Evolutionary conservation across 2,329 filamentous ascomycete genomes (phyloP), one percentile per base, ranked within the genome.

Genomic region (Phialemonium atrogriseum): DNA sequence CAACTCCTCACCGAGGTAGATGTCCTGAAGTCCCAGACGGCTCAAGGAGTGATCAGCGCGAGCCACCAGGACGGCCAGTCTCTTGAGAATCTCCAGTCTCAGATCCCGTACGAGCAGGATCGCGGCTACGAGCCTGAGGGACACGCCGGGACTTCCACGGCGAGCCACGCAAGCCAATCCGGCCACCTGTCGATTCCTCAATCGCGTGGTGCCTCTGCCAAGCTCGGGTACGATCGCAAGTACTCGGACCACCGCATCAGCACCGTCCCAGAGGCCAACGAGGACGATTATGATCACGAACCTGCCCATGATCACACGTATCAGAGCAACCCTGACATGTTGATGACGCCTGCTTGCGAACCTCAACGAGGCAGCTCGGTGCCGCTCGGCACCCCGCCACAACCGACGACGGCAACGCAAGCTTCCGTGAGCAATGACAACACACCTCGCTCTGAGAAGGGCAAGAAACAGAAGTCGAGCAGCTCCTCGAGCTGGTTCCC

Each of bases 1-100:
- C 87, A 94, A 51, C 72, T 98, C 14, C 74, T 98, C 13, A 83
- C 79, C 30, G 91, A 98, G 52, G 88, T 98, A 6, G 89, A 96
- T 52, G 83, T 76, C 27, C 66, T 91, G 36, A 85, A 87, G 50
- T 71, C 65, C 7, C 71, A 76, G 45, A 70, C 67, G 4, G 66
- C 62, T 2, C 54, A 56, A 10, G 44, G 51, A 9, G 45, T 39
- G n/a, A 39, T 38, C 10, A 56, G 51, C 11, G 54, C 52, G 27
- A 63, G 59, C 37, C 81, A 74, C 42, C 63, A 77, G 8, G 64
- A 59, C 23, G 73, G 69, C 5, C 66, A 61, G 15, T 86, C 84
- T 1, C 79, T 79, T 24, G 83, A 87, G 38, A 77, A 82, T 43
- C 56, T 84, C 35, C 70, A 78, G 39, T 64, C 66, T 5, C 69